Conservation (phyloP, 139 green algal genomes). For the Dunaliella primolecta region DNA sequence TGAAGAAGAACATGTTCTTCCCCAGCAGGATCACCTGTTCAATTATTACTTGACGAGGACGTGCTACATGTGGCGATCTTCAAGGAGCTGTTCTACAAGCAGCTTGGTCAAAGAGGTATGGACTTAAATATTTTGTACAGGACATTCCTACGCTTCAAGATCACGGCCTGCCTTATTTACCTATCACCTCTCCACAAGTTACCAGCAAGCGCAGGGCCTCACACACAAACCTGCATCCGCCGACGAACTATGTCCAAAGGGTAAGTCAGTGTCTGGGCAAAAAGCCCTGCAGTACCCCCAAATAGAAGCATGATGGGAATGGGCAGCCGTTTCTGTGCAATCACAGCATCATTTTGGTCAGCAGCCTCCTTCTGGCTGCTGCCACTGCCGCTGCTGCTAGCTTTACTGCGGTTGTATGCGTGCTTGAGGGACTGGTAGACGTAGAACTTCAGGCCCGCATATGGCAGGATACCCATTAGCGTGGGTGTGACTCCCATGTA, state of each 20-base stretch:
- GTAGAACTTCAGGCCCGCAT: constrained; percentile 88
- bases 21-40: too few relatives aligned
- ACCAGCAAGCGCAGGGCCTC: too few relatives aligned
- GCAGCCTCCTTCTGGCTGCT: background rate
- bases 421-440: constrained; percentile 86
- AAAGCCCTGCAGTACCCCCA: constrained; percentile 75
- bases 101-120: too few relatives aligned
- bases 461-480: constrained; percentile 88
- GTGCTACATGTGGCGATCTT: too few relatives aligned
- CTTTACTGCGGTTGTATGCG: constrained; percentile 24
- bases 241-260: constrained; percentile 87
- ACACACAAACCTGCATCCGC: constrained; percentile 79
- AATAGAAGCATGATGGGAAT: constrained; percentile 74
- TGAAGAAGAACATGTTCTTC: too few relatives aligned
- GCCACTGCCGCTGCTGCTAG: constrained; percentile 13
- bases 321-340: constrained; percentile 41
- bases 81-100: too few relatives aligned
- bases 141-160: too few relatives aligned
- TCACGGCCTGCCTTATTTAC: too few relatives aligned
- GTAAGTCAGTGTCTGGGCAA: constrained; percentile 76
- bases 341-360: background rate
- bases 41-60: too few relatives aligned
- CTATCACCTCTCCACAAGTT: background rate
- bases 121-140: too few relatives aligned
- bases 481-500: constrained; percentile 81